Evolutionary conservation across 805 yeast species (phyloP).

Genomic region (Spencermartinsiella europaea): DNA sequence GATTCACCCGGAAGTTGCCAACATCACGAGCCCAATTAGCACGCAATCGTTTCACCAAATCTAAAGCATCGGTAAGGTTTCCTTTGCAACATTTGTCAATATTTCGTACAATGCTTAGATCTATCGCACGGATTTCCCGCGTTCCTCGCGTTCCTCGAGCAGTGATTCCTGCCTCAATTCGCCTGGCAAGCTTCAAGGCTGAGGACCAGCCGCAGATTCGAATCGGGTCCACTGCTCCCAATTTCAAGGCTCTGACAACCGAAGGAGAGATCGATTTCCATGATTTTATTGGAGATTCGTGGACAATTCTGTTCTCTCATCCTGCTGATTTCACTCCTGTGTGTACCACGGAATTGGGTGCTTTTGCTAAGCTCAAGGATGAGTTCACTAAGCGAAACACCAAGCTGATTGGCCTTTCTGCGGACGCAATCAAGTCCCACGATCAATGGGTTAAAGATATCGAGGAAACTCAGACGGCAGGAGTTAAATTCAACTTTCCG

Average conservation of each 20-base stretch:
- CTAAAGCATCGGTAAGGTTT: too few relatives aligned
- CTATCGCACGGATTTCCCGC: not conserved
- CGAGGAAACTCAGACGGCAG: constrained; percentile 67
- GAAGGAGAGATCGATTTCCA: constrained; percentile 82
- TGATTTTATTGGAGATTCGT: constrained; percentile 75
- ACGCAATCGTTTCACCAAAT: too few relatives aligned
- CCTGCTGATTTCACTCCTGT: constrained; percentile 98
- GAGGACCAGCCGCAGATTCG: constrained; percentile 43
- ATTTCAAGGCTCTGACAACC: constrained; percentile 79
- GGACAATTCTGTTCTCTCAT: constrained; percentile 88
- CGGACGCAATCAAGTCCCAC: constrained; percentile 77
- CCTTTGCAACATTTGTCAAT: not conserved
- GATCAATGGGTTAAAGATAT: constrained; percentile 86
- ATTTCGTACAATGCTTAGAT: not conserved
- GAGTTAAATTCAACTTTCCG: constrained; percentile 77
- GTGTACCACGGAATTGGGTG: constrained; percentile 94
- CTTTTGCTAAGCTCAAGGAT: constrained; percentile 82
- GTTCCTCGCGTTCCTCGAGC: not conserved
- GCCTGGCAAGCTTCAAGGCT: constrained; percentile 9
- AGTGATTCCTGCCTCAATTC: constrained; percentile 1
- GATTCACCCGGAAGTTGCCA: too few relatives aligned
- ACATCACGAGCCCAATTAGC: too few relatives aligned
- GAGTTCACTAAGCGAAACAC: constrained; percentile 82
- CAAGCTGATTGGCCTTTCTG: constrained; percentile 85
- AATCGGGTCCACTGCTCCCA: constrained; percentile 83